phyloP scores from a whole-genome alignment of 129 eudicot species.

The Flaveria trinervia region DNA sequence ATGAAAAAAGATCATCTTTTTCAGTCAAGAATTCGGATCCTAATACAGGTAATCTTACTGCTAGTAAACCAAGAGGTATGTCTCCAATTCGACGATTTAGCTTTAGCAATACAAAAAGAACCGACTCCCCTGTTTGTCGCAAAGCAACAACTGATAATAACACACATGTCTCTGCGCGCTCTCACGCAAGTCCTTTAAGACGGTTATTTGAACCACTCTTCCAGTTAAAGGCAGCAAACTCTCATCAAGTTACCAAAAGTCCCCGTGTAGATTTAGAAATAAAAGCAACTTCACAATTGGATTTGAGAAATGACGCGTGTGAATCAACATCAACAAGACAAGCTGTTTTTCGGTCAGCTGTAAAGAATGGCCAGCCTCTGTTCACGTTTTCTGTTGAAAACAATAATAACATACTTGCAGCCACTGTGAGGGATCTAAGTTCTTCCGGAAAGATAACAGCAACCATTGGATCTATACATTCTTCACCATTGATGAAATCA shows the following conservation, averaged over 20 bases:
- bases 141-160: slow-evolving; percentile 37
- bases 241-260: slow-evolving; percentile 21
- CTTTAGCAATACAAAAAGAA: slow-evolving; percentile 37
- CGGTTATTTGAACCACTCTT: slow-evolving; percentile 66
- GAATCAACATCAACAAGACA: slow-evolving; percentile 17
- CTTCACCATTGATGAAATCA: slow-evolving; percentile 62
- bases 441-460: slow-evolving; percentile 43
- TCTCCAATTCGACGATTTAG: slow-evolving; percentile 71
- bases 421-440: slow-evolving; percentile 46
- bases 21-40: slow-evolving; percentile 33
- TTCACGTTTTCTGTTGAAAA: slow-evolving; percentile 42
- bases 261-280: slow-evolving; percentile 25
- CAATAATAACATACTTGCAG: slow-evolving; percentile 28
- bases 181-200: slow-evolving; percentile 69
- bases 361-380: slow-evolving; percentile 35
- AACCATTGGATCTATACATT: slow-evolving; percentile 70
- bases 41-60: slow-evolving; percentile 29
- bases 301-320: slow-evolving; percentile 19
- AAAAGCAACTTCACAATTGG: slow-evolving; percentile 27
- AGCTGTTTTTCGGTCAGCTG: slow-evolving; percentile 33
- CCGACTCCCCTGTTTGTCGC: slow-evolving; percentile 27
- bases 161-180: slow-evolving; percentile 31
- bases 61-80: slow-evolving; percentile 50
- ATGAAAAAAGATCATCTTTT: slow-evolving; percentile 41
- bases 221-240: slow-evolving; percentile 43